Conservation (phyloP, 192 early-diverging fungal species). For the Backusella luteola region DNA sequence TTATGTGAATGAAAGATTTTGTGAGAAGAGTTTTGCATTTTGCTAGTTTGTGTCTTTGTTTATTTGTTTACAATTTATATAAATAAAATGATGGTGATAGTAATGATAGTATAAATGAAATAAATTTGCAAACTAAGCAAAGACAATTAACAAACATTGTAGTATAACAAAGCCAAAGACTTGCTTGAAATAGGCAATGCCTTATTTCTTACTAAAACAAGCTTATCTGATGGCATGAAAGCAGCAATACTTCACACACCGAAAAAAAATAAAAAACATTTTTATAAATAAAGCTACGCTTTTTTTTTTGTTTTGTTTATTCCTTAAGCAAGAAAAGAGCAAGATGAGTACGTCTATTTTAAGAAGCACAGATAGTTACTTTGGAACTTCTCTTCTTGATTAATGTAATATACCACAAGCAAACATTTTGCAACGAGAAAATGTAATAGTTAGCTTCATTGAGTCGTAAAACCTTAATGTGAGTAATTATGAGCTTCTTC, state of each 20-base stretch:
- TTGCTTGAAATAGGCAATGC: not conserved
- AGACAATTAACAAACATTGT: not conserved
- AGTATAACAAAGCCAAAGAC: not conserved
- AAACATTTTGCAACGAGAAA: no score
- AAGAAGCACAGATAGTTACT: no score
- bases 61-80: not conserved
- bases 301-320: no score
- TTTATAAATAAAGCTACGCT: no score
- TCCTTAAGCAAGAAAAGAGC: no score
- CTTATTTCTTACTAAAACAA: not conserved
- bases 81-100: not conserved
- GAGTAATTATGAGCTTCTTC: not conserved
- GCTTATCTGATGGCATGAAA: not conserved
- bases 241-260: not conserved
- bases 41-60: not conserved
- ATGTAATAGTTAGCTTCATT: not conserved
- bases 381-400: no score
- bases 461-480: not conserved
- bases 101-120: not conserved
- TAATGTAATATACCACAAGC: no score
- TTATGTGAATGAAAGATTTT: not conserved
- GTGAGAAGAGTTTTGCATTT: not conserved
- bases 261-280: no score
- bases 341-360: no score
- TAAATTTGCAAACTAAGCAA: not conserved